Conservation (phyloP, 2,329 filamentous ascomycete species). For the Fusarium nelsonii region DNA sequence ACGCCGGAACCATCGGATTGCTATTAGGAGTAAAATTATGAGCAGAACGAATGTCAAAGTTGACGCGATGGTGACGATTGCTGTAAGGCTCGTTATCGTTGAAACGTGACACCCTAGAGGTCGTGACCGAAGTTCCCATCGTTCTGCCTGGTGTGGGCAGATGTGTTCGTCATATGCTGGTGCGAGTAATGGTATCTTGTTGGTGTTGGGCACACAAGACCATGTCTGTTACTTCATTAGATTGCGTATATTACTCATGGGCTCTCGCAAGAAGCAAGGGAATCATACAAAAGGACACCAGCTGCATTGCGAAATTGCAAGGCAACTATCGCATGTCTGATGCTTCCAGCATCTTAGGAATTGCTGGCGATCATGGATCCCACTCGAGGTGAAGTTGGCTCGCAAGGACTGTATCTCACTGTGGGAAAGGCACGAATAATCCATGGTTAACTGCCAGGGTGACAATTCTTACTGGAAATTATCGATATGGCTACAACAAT, state of each 20-base stretch:
- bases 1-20: constrained; percentile 39
- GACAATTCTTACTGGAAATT: neutral
- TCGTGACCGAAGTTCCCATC: constrained; percentile 55
- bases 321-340: constrained; percentile 62
- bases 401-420: constrained; percentile 33
- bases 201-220: constrained; percentile 66
- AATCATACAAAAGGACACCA: constrained; percentile 66
- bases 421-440: constrained; percentile 8
- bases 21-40: constrained; percentile 40
- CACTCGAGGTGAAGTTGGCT: constrained; percentile 50
- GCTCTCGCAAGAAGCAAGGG: neutral
- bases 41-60: constrained; percentile 48
- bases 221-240: constrained; percentile 57
- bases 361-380: constrained; percentile 53
- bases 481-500: neutral
- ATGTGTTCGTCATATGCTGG: constrained; percentile 63
- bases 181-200: constrained; percentile 60
- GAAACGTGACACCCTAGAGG: constrained; percentile 55
- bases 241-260: neutral
- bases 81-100: constrained; percentile 51
- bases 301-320: constrained; percentile 59
- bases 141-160: constrained; percentile 64
- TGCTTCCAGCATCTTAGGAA: constrained; percentile 64
- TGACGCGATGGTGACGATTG: constrained; percentile 46
- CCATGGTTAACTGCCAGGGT: constrained; percentile 22